Evolutionary conservation across 805 yeast species (phyloP), one percentile per base, ranked within the genome.

Genomic region (Ascoidea tarda): DNA sequence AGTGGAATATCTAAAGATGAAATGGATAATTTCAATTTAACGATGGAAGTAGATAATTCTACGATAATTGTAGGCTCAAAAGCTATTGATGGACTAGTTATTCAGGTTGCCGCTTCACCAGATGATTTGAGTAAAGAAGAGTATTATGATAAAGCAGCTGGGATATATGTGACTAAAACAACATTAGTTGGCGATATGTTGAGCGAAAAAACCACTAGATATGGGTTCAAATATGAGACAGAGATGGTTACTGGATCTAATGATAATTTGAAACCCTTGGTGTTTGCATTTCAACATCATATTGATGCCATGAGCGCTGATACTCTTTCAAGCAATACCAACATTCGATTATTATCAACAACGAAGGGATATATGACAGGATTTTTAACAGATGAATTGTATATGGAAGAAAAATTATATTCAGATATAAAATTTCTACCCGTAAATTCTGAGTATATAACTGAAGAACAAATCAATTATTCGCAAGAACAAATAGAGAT

Each of bases 131-230:
- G 59, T 6, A 59, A 64, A 32, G 77, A 73, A 31, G 62, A 67
- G 5, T 66, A 63, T 56, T 81, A 81, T 61, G 89, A 82, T 63
- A 58, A 67, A 47, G 78, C 84, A 14, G 88, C 91, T 46, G 95
- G 95, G 46, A 68, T 72, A 58, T 85, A 82, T 61, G 78, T 76
- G 2, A 72, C 73, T 5, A 72, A 70, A 45, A 80, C 80, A 28
- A 53, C 60, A 4, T 60, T 82, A 21, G 58, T 60, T 21, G 88
- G 85, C 51, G 14, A 38, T 1, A 57, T 73, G 16, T 67, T 69
- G 28, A 79, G 81, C 21, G 53, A 65, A 2, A 55, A 68, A 16
- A 82, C 79, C 12, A 60, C 66, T 16, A 55, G 62, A 0, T 82
- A 79, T 61, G 58, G 66, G 46, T 72, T 79, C 59, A 60, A 59